phyloP scores from a whole-genome alignment of 2,329 filamentous ascomycete species.

The Pyrenochaeta sp. region DNA sequence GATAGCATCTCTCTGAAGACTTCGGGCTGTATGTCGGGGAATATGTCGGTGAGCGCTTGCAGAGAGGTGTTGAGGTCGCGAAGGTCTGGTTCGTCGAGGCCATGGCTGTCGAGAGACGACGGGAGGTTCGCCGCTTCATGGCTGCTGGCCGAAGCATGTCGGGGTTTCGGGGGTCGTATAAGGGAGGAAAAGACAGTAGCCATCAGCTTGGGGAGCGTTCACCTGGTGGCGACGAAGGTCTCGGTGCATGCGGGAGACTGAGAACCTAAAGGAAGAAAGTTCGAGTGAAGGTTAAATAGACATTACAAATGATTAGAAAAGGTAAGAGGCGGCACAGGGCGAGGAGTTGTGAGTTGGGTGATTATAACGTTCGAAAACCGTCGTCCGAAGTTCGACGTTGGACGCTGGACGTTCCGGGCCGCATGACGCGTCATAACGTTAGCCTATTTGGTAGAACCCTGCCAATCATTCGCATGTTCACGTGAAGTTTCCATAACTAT shows the following conservation, averaged over 20 bases:
- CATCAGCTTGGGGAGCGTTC: constrained; percentile 30
- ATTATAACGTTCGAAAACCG: not conserved
- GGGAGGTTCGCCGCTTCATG: constrained; percentile 13
- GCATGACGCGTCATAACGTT: constrained; percentile 23
- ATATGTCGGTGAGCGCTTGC: constrained; percentile 73
- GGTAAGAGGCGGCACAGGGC: not conserved
- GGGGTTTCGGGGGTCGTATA: constrained; percentile 36
- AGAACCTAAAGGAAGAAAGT: not conserved
- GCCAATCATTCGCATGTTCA: constrained; percentile 3
- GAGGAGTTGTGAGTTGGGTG: not conserved
- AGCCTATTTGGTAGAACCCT: not conserved
- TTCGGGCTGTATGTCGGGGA: constrained; percentile 82
- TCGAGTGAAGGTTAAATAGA: constrained; percentile 15
- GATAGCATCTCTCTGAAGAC: constrained; percentile 83
- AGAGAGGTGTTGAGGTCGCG: constrained; percentile 75
- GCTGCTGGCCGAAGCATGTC: constrained; percentile 20
- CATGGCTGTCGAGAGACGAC: constrained; percentile 15
- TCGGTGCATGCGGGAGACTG: constrained; percentile 12
- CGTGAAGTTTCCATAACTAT: not conserved
- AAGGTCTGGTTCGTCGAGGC: constrained; percentile 67
- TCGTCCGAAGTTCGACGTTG: not conserved
- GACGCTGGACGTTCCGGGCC: constrained; percentile 4
- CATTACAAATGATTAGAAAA: constrained; percentile 19
- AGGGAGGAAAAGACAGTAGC: constrained; percentile 49
- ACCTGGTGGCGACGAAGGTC: constrained; percentile 6